Conservation (phyloP, 2,329 filamentous ascomycete species). For the Fusarium falciforme region DNA sequence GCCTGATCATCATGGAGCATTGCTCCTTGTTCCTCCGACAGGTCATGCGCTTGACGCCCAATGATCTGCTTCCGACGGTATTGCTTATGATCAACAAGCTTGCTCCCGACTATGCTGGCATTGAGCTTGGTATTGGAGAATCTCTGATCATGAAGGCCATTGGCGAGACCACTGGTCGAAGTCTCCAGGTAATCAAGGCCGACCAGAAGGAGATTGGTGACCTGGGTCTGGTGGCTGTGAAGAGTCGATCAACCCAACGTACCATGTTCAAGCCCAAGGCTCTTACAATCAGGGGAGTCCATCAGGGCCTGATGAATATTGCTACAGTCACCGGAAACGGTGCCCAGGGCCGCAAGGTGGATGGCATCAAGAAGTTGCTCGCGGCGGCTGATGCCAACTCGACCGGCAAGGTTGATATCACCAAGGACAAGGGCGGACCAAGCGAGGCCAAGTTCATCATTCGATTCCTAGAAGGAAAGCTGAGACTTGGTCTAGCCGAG, state of each 20-base stretch:
- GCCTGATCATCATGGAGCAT: conserved; percentile 87
- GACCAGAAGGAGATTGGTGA: conserved; percentile 98
- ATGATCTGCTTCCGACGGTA: conserved; percentile 88
- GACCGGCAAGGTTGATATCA: conserved; percentile 86
- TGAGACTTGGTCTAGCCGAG: conserved; percentile 91
- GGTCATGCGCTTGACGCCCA: conserved; percentile 89
- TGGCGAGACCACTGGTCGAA: conserved; percentile 91
- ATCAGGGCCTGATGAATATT: conserved; percentile 87
- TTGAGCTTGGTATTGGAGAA: conserved; percentile 98
- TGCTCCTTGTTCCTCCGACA: conserved; percentile 93
- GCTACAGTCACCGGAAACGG: conserved; percentile 89
- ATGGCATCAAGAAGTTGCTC: conserved; percentile 95
- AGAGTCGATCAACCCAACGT: conserved; percentile 93
- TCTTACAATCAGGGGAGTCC: conserved; percentile 86
- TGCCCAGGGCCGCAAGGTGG: conserved; percentile 90
- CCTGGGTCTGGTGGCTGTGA: conserved; percentile 91
- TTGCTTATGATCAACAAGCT: conserved; percentile 98
- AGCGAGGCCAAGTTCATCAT: conserved; percentile 97
- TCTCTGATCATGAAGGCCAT: conserved; percentile 99
- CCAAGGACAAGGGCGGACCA: conserved; percentile 89
- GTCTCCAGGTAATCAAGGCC: conserved; percentile 87
- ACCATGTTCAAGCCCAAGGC: conserved; percentile 99
- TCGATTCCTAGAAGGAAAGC: conserved; percentile 92
- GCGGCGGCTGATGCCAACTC: conserved; percentile 84
- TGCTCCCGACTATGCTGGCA: conserved; percentile 94